Percentiles rank a stretch among this genome's conserved stretches.
Conservation (phyloP, 2,329 filamentous ascomycete species). For the Didymella sp. region DNA sequence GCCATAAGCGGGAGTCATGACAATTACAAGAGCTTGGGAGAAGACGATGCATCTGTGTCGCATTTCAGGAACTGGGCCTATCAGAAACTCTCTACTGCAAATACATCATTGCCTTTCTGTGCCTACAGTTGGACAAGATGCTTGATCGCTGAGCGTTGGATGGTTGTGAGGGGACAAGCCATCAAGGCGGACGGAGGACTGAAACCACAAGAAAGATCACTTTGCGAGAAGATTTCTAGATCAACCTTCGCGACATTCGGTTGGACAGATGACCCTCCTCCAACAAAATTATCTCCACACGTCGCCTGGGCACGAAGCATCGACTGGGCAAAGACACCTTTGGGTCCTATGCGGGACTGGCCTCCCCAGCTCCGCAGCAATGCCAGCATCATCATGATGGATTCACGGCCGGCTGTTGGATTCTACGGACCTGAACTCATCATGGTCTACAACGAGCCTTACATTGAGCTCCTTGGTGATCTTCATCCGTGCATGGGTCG, state of each 20-base stretch:
- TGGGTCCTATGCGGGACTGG: conserved; percentile 78
- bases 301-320: conserved; percentile 58
- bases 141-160: conserved; percentile 30
- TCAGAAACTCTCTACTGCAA: neutral
- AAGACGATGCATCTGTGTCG: conserved; percentile 2
- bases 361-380: conserved; percentile 71
- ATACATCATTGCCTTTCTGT: conserved; percentile 11
- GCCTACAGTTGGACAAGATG: conserved; percentile 25
- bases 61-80: conserved; percentile 30
- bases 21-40: neutral
- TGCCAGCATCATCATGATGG: conserved; percentile 75
- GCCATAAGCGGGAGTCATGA: conserved; percentile 13
- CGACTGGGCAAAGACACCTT: conserved; percentile 73
- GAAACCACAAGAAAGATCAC: neutral
- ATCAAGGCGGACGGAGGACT: neutral
- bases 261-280: conserved; percentile 28
- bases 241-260: conserved; percentile 20
- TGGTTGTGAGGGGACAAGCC: conserved; percentile 27
- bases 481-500: conserved; percentile 66
- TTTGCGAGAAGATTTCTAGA: conserved; percentile 8
- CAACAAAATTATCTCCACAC: conserved; percentile 19
- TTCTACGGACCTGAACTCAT: conserved; percentile 54
- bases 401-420: conserved; percentile 64
- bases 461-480: conserved; percentile 39
- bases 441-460: conserved; percentile 50